Base-by-base conservation (phyloP, 306 rosid species). In the Vigna hirtella region DNA sequence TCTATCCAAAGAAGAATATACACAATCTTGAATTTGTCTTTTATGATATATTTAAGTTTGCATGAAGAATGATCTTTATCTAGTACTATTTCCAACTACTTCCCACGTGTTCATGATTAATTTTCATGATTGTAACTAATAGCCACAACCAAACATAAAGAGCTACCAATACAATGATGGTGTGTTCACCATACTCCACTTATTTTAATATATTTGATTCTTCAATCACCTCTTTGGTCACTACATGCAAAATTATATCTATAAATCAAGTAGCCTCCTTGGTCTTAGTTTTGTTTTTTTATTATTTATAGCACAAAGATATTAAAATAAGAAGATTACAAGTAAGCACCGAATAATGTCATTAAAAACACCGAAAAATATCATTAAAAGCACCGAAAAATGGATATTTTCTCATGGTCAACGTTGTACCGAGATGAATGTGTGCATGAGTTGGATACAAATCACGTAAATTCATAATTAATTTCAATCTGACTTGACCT, bases 31-130 rank as follows among this genome's bases (percentile, higher is more conserved):
- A 12, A 22, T 50, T 45, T 53, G 38, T 56, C 51, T 53, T 53
- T 53, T 34, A 66, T 62, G 26, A 67, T 49, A 17, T 14, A 59
- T 56, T 9, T n/a, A 64, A 64, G 66, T 45, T 74, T 79, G 52
- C 63, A 49, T 50, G 66, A 24, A 2, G 42, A 28, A 7, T 66
- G 18, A 66, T 77, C 40, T 47, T 45, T 57, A 69, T 28, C 51
- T 2, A 3, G 26, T 32, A 45, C 24, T 68, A 3, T 40, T 78
- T 34, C 36, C 6, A 18, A 7, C 66, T 72, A 28, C 17, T 57
- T 57, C 36, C 64, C 32, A 55, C 51, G 55, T 64, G 73, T 65
- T 50, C n/a, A 22, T 61, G 2, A 72, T 72, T 36, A 15, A 61
- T 61, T 53, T 56, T 20, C 36, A 53, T 34, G 16, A 16, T 26